These are phyloP conservation scores for Aspergillus terreus DNA, from an alignment of 2,329 filamentous ascomycete species.

Conservation along the genomic window DNA sequence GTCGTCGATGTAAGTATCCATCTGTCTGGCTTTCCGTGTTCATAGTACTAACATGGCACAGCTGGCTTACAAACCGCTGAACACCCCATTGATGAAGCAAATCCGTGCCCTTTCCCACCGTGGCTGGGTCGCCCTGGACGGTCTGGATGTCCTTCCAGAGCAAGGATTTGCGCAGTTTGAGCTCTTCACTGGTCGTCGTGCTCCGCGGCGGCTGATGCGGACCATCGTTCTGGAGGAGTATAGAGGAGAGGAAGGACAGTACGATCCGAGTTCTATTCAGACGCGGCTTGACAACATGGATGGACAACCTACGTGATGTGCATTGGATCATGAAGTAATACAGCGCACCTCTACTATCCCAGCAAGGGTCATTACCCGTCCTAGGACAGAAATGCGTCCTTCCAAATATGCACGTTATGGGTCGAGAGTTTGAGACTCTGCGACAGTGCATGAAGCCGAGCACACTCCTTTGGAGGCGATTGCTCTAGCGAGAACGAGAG, in stretches of 20 bases:
- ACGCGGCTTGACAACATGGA: constrained; percentile 29
- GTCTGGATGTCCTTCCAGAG: constrained; percentile 38
- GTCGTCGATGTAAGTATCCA: constrained; percentile 35
- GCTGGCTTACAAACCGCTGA: constrained; percentile 40
- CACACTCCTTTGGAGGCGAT: too few species aligned
- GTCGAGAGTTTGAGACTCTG: too few species aligned
- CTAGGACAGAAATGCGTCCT: too few species aligned
- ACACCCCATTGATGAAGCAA: constrained; percentile 35
- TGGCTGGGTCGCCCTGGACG: constrained; percentile 38
- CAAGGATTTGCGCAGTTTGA: constrained; percentile 41
- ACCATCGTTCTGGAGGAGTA: constrained; percentile 34
- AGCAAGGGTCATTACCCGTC: too few species aligned
- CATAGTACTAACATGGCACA: constrained; percentile 8
- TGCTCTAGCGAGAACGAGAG: too few species aligned
- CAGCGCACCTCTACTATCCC: too few species aligned
- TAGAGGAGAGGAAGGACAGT: constrained; percentile 30
- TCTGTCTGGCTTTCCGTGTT: background rate
- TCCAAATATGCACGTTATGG: too few species aligned
- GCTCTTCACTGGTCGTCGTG: constrained; percentile 37
- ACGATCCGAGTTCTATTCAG: constrained; percentile 27
- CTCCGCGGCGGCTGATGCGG: constrained; percentile 36
- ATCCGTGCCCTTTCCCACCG: constrained; percentile 34
- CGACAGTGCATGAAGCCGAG: too few species aligned
- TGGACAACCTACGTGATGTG: constrained; percentile 27
- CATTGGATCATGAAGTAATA: too few species aligned